Percentiles rank a stretch among this genome's conserved stretches.
These are phyloP conservation scores for Pueraria montana DNA, from an alignment of 306 rosid species.

Conservation along the genomic window DNA sequence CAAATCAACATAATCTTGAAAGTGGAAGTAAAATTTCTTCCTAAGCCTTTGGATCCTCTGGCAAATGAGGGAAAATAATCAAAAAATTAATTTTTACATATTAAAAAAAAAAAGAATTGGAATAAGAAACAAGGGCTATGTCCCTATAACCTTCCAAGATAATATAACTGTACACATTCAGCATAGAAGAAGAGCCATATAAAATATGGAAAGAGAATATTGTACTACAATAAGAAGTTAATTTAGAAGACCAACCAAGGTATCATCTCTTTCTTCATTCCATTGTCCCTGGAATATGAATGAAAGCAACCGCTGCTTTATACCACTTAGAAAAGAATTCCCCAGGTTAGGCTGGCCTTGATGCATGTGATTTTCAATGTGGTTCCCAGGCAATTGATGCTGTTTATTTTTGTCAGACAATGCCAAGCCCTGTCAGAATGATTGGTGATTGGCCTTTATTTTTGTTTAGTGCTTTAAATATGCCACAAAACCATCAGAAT, in stretches of 20 bases:
- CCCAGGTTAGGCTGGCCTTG: conserved; percentile 62
- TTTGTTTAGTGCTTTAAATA: conserved; percentile 47
- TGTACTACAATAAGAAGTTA: conserved; percentile 36
- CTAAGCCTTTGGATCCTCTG: conserved; percentile 89
- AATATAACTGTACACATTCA: not conserved
- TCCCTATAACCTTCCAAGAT: conserved; percentile 35
- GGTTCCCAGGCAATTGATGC: conserved; percentile 62
- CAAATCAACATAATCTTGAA: conserved; percentile 92
- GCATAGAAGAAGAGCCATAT: conserved; percentile 23
- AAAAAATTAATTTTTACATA: conserved; percentile 43
- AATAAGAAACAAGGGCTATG: too few species aligned
- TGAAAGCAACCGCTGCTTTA: conserved; percentile 94
- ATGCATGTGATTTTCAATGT: conserved; percentile 64
- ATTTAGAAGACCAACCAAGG: conserved; percentile 73
- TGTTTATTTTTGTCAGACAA: conserved; percentile 59
- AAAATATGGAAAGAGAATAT: conserved; percentile 41
- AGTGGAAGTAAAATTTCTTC: conserved; percentile 93
- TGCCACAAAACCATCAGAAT: conserved; percentile 43
- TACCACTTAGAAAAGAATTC: conserved; percentile 74
- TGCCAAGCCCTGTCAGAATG: conserved; percentile 66
- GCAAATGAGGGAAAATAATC: conserved; percentile 33
- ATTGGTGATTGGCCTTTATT: not conserved
- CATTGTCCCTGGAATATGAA: conserved; percentile 87
- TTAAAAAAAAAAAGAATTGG: conserved; percentile 24
- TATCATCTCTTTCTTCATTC: conserved; percentile 87